Conservation (phyloP, 257 asterid species). For the Solanum lycopersicoides region DNA sequence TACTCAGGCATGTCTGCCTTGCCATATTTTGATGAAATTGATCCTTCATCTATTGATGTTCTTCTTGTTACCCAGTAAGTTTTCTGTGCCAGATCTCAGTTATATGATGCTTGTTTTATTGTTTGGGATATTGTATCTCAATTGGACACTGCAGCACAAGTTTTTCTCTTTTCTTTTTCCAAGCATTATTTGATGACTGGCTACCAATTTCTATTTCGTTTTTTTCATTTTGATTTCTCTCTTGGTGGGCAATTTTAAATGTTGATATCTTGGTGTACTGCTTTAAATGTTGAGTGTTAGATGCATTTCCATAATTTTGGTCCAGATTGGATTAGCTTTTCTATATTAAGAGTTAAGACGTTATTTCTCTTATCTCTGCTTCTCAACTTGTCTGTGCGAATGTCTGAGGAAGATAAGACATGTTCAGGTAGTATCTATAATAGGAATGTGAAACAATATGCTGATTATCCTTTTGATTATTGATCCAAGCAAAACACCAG, state of each 20-base stretch:
- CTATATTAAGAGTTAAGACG: neutral
- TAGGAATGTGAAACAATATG: neutral
- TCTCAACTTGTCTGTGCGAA: neutral
- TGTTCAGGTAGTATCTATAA: neutral
- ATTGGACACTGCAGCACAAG: neutral
- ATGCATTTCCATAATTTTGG: neutral
- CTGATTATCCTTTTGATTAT: neutral
- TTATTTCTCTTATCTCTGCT: neutral
- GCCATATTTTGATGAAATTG: constrained; percentile 96
- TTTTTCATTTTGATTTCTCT: neutral
- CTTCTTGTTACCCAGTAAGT: constrained; percentile 90
- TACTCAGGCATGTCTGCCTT: constrained; percentile 95
- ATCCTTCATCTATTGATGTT: constrained; percentile 74
- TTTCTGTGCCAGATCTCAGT: neutral
- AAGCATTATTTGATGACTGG: neutral
- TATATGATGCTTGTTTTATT: neutral
- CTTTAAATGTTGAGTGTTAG: neutral
- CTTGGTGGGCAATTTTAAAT: neutral
- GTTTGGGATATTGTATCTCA: neutral
- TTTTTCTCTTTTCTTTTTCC: neutral
- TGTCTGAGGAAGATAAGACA: neutral
- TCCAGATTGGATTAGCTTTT: neutral
- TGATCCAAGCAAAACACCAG: neutral
- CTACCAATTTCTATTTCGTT: neutral
- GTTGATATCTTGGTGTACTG: neutral